Percentiles rank a stretch among this genome's conserved stretches.
These are phyloP conservation scores for Aschersonia sp. DNA, from an alignment of 2,329 filamentous ascomycete species.

Conservation along the genomic window DNA sequence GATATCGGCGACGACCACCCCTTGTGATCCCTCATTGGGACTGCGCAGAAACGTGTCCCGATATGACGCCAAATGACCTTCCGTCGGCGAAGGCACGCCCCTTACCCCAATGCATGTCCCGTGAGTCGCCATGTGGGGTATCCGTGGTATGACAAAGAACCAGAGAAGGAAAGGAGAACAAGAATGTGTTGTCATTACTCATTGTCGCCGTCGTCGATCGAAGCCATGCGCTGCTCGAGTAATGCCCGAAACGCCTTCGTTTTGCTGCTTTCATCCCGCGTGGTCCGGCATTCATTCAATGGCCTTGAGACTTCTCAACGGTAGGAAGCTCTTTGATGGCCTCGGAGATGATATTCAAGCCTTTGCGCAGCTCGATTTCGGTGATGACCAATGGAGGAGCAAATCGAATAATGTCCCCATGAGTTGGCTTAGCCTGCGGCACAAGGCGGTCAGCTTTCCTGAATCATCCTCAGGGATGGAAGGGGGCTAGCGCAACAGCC, in stretches of 20 bases:
- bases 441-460: background rate
- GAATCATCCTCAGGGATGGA: background rate
- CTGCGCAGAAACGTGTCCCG: too few species aligned
- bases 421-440: conserved; percentile 82
- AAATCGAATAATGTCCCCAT: conserved; percentile 95
- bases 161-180: background rate
- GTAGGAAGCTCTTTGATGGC: conserved; percentile 69
- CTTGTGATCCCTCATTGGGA: too few species aligned
- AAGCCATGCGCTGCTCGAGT: background rate
- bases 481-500: background rate
- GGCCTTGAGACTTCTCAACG: conserved; percentile 21
- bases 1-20: too few species aligned
- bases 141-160: conserved; percentile 2
- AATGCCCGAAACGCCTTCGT: background rate
- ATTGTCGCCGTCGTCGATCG: background rate
- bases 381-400: conserved; percentile 94
- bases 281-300: conserved; percentile 12
- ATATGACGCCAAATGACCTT: too few species aligned
- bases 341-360: conserved; percentile 66
- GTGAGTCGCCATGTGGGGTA: conserved; percentile 1
- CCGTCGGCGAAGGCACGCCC: too few species aligned
- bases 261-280: background rate
- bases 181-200: background rate
- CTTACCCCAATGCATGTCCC: background rate
- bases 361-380: conserved; percentile 67